Conservation (phyloP, 331 rosid genomes). For the Quercus phellos region DNA sequence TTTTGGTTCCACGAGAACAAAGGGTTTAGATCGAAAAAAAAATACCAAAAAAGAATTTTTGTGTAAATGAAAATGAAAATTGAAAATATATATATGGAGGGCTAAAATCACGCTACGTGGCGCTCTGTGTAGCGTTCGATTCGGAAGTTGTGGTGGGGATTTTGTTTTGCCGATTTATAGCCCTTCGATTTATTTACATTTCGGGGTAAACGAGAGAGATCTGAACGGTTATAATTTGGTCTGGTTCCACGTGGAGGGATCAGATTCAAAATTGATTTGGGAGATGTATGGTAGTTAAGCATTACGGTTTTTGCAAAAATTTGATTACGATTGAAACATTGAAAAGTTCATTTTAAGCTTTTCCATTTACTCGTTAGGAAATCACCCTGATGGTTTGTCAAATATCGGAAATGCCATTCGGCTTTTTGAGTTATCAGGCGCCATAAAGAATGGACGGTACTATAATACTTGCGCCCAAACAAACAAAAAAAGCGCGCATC, state of each 20-base stretch:
- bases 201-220: not conserved
- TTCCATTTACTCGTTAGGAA: not conserved
- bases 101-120: slow-evolving; percentile 23
- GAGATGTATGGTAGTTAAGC: not conserved
- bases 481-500: not conserved
- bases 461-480: not conserved
- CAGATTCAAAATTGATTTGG: not conserved
- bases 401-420: slow-evolving; percentile 22
- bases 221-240: slow-evolving; percentile 12
- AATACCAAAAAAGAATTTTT: slow-evolving; percentile 1
- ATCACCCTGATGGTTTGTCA: not conserved
- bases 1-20: slow-evolving; percentile 28
- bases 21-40: slow-evolving; percentile 55
- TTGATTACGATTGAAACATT: not conserved
- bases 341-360: not conserved
- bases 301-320: not conserved
- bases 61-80: slow-evolving; percentile 7
- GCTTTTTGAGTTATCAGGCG: slow-evolving; percentile 19
- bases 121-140: not conserved
- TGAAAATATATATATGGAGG: not conserved
- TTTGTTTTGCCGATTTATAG: not conserved
- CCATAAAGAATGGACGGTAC: not conserved
- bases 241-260: not conserved
- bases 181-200: not conserved
- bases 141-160: not conserved